phyloP scores from a whole-genome alignment of 129 eudicot genomes.

The Heracleum sosnowskyi region DNA sequence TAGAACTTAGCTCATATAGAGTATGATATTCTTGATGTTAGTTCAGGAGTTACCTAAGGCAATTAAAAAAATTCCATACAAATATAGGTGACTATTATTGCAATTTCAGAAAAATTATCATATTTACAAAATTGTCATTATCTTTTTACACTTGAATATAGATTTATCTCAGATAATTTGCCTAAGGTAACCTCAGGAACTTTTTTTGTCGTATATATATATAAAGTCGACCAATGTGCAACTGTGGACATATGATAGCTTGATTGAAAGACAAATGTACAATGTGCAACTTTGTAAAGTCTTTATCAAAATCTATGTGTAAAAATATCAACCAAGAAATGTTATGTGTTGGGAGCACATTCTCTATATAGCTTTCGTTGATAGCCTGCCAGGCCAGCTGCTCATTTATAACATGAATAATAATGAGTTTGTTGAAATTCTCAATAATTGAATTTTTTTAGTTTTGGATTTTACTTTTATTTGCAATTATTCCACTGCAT shows the following conservation, averaged over 20 bases:
- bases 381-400: slow-evolving; percentile 4
- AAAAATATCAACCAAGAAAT: neutral
- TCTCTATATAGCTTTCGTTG: neutral
- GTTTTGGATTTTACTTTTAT: neutral
- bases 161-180: too few relatives aligned
- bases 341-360: slow-evolving; percentile 2
- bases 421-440: neutral
- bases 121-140: too few relatives aligned
- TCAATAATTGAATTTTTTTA: neutral
- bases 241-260: neutral
- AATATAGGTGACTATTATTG: too few relatives aligned
- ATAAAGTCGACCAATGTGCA: too few relatives aligned
- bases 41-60: too few relatives aligned
- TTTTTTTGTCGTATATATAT: too few relatives aligned
- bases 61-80: too few relatives aligned
- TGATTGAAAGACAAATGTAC: neutral
- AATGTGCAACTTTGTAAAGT: neutral
- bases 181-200: too few relatives aligned
- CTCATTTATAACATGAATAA: neutral
- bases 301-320: slow-evolving; percentile 1
- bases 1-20: too few relatives aligned
- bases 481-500: neutral
- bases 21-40: too few relatives aligned
- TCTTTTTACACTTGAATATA: too few relatives aligned
- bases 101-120: too few relatives aligned